phyloP scores from a whole-genome alignment of 1,139 yeast genomes.

The Saccharomycopsis hybrid region DNA sequence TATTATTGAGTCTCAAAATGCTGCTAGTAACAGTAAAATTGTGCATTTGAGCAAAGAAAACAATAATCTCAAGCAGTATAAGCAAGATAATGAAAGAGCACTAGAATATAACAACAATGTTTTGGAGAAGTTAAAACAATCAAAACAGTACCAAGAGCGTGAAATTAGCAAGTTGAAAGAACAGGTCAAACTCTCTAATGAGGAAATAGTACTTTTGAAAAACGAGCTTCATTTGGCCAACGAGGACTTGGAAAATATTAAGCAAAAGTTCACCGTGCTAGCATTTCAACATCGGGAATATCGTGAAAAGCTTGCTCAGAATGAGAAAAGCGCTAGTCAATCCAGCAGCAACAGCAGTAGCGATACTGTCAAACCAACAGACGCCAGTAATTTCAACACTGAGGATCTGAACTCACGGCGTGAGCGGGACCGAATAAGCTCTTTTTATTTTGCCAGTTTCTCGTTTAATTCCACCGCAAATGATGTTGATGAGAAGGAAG shows the following conservation, averaged over 20 bases:
- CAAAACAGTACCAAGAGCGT: background rate
- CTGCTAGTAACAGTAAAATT: background rate
- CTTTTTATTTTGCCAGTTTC: constrained; percentile 10
- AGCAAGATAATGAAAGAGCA: background rate
- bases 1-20: background rate
- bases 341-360: constrained; percentile 1
- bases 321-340: background rate
- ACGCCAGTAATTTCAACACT: background rate
- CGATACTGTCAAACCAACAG: background rate
- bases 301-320: background rate
- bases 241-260: constrained; percentile 17
- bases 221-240: constrained; percentile 8
- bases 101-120: background rate
- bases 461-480: constrained; percentile 10
- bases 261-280: constrained; percentile 18
- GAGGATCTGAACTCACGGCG: background rate
- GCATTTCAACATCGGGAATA: constrained; percentile 16
- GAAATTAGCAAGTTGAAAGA: constrained; percentile 2
- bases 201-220: constrained; percentile 3
- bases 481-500: background rate
- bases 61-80: background rate
- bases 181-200: background rate
- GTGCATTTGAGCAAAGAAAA: background rate
- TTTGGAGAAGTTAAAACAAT: background rate
- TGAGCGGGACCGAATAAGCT: background rate